Base-by-base conservation (phyloP, 192 early-diverging fungal genomes). In the Umbelopsis ramanniana region DNA sequence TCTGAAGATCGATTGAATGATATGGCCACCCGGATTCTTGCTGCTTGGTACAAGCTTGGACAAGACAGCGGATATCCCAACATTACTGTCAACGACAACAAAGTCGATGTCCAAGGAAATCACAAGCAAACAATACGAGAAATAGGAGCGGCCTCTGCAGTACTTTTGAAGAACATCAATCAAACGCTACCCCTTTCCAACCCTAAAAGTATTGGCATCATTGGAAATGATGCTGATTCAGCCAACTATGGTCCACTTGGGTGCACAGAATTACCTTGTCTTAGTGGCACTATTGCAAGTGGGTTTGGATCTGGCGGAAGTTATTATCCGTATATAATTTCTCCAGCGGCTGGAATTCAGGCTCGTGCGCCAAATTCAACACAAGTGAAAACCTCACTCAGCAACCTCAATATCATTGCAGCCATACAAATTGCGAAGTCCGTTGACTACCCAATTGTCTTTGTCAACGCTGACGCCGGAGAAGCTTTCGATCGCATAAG, bases 401-500 rank as follows among this genome's bases (percentile, higher is more conserved):
- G 47, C 46, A 53, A 74, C 22, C 50, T 43, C 10, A 38, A 68
- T 68, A 6, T 68, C 1, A 23, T 48, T 45, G 23, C 22, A 48
- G 70, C 68, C 12, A 40, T 17, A 17, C 21, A 11, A 8, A 55
- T 55, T 33, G 53, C 53, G 3, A 26, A 55, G 14, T 55, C 53
- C 8, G 53, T 55, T 3, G 53, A 55, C 8, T 12, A 21, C 14
- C 53, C 53, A 6, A 55, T 55, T 55, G 53, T 55, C 8, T 55
- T 55, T 55, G 53, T 14, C 23, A 33, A 33, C 14, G 53, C 53
- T 55, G 53, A 55, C 26, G 53, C 53, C 24, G 53, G 53, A 21
- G 53, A 55, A 55, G 69, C 21, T 15, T 40, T 76, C 66, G 77
- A 79, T 50, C 78, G 77, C 14, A 24, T 54, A 22, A 47, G 82